Evolutionary conservation across 1,139 yeast species (phyloP).

Genomic region (Zygosaccharomyces sapae): DNA sequence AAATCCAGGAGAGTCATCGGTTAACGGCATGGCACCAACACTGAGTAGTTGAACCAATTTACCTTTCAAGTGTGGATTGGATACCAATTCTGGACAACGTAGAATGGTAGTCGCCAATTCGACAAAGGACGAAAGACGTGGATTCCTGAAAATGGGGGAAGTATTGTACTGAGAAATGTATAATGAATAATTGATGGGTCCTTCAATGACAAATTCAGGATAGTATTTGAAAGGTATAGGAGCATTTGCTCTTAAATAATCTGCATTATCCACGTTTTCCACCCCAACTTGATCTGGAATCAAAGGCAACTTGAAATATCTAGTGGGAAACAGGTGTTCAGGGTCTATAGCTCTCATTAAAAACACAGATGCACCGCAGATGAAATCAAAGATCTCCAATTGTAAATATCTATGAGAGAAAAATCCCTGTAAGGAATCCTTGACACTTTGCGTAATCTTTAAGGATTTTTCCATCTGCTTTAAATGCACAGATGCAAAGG

Average conservation of each 20-base stretch:
- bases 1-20: slow-evolving; percentile 65
- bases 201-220: slow-evolving; percentile 86
- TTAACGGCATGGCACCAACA: slow-evolving; percentile 62
- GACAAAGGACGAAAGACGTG: slow-evolving; percentile 54
- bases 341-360: slow-evolving; percentile 73
- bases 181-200: slow-evolving; percentile 70
- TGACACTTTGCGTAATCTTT: slow-evolving; percentile 42
- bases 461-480: slow-evolving; percentile 46
- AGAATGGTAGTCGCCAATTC: slow-evolving; percentile 70
- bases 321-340: slow-evolving; percentile 55
- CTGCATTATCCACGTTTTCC: slow-evolving; percentile 67
- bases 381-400: slow-evolving; percentile 66
- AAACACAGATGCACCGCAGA: slow-evolving; percentile 71
- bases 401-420: slow-evolving; percentile 55
- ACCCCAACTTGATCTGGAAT: slow-evolving; percentile 48
- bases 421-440: slow-evolving; percentile 56
- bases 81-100: slow-evolving; percentile 79
- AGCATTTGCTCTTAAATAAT: slow-evolving; percentile 57
- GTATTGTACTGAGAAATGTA: slow-evolving; percentile 56
- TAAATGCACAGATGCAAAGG: slow-evolving; percentile 40
- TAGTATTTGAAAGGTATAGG: slow-evolving; percentile 76
- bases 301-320: slow-evolving; percentile 59
- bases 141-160: slow-evolving; percentile 56
- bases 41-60: slow-evolving; percentile 76
- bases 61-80: slow-evolving; percentile 91